phyloP scores from a whole-genome alignment of 257 asterid species.

The Rhazya stricta region DNA sequence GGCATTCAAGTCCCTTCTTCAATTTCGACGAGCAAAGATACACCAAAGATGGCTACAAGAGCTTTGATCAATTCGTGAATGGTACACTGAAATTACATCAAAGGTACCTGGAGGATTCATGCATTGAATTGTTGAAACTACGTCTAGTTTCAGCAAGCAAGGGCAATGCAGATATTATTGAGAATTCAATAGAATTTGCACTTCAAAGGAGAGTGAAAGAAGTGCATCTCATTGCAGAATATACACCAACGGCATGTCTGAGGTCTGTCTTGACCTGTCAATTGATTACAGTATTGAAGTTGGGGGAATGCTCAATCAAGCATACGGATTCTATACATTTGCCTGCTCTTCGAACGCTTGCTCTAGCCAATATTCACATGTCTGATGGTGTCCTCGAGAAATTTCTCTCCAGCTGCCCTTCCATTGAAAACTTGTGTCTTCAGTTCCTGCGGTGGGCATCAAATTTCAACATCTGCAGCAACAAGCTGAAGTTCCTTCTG shows the following conservation, averaged over 20 bases:
- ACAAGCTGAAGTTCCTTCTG: background rate
- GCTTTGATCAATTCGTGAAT: background rate
- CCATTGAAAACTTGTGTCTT: constrained; percentile 25
- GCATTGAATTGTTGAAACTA: background rate
- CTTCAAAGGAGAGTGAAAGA: background rate
- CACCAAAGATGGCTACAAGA: no score
- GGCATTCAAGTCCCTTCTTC: constrained; percentile 23
- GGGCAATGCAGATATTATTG: background rate
- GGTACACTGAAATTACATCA: constrained; percentile 7
- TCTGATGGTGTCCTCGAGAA: constrained; percentile 12
- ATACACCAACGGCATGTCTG: background rate
- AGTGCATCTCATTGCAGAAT: background rate
- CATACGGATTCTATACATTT: background rate
- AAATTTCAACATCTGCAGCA: background rate
- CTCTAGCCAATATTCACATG: constrained; percentile 15
- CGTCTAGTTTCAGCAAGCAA: background rate
- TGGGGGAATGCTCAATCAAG: background rate
- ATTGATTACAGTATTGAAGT: background rate
- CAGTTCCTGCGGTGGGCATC: constrained; percentile 15
- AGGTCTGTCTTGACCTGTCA: background rate
- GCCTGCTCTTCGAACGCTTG: constrained; percentile 23
- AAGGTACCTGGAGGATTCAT: constrained; percentile 9
- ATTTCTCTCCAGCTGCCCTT: constrained; percentile 22
- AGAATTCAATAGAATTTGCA: no score
- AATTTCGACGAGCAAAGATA: constrained; percentile 17